Percentiles rank a stretch among this genome's conserved stretches.
Conservation (phyloP, 306 rosid genomes). For the Macrotyloma uniflorum region DNA sequence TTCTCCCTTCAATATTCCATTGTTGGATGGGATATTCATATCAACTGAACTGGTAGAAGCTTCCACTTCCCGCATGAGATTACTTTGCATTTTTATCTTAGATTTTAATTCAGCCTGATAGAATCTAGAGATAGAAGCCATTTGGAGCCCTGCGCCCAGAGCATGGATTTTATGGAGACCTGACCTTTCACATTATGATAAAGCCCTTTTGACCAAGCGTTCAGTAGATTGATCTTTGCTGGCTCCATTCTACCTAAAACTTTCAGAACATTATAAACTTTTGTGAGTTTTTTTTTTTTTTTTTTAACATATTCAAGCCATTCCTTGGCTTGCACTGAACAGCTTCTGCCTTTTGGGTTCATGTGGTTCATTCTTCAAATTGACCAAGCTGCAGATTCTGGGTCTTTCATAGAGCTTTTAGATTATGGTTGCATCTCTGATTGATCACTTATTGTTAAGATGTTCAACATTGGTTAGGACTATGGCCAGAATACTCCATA, state of each 20-base stretch:
- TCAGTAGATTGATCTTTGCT: not conserved
- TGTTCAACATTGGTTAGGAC: not conserved
- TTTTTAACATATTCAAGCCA: not conserved
- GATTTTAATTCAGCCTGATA: too few relatives aligned
- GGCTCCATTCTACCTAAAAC: not conserved
- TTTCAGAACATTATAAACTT: not conserved
- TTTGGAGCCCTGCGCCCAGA: too few relatives aligned
- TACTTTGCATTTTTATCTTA: too few relatives aligned
- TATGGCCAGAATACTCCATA: not conserved
- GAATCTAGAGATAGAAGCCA: too few relatives aligned
- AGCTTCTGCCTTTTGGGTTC: not conserved
- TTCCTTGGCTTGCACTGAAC: not conserved
- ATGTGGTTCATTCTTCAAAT: not conserved
- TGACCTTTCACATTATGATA: not conserved
- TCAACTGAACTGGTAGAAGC: too few relatives aligned
- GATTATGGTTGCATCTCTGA: not conserved
- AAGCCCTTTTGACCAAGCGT: not conserved
- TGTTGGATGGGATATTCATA: too few relatives aligned
- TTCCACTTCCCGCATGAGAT: too few relatives aligned
- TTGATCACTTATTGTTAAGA: slow-evolving; percentile 2
- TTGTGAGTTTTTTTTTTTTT: not conserved
- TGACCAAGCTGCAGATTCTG: not conserved
- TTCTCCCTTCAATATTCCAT: too few relatives aligned
- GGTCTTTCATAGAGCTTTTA: not conserved
- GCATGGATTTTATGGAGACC: not conserved